Evolutionary conservation across 805 yeast species (phyloP), one percentile per base, ranked within the genome.

Genomic region (Kockiozyma suomiensis): DNA sequence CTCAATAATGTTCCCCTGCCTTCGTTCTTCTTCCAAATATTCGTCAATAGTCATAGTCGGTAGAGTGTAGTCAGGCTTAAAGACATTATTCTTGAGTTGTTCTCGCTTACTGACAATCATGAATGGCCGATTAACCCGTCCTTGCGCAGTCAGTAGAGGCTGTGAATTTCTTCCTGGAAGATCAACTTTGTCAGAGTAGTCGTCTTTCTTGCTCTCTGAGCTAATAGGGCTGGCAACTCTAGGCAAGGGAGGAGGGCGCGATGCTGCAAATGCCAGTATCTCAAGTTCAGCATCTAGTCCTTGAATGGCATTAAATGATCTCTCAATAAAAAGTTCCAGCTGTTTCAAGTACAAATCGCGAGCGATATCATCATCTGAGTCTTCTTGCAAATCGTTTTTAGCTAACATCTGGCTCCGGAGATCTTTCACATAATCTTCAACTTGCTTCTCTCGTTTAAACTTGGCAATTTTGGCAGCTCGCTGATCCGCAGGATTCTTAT

Each of bases 1-100:
- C 49, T 70, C 62, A 19, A 74, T 67, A 79, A 92, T 87, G 57
- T 93, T 92, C 1, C 97, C 97, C 68, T 88, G 85, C 19, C 85
- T 85, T 63, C 88, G 77, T 71, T 94, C 99, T 67, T 90, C 84
- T 50, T 91, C 96, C 54, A 94, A 77, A 62, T 88, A 86, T 68
- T 94, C 97, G 65, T 94, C 99, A 0, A 94, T 91, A 0, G 96
- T 79, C 94, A 94, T 90, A 0, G 97, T 90, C 1, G 99, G 99
- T 30, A 93, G 78, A 26, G 81, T 84, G 74, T 94, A 97, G 0
- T 97, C 99, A 1, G 96, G 90, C 1, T 97, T 97, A 67, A 82
- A 84, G 0, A 92, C 97, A 68, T 85, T 82, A 33, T 79, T 75
- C 58, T 80, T 77, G 17, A 90, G 66, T 48, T 85, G 82, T 38